phyloP scores from a whole-genome alignment of 1,284 basidiomycete genomes.

The Puccinia horiana region DNA sequence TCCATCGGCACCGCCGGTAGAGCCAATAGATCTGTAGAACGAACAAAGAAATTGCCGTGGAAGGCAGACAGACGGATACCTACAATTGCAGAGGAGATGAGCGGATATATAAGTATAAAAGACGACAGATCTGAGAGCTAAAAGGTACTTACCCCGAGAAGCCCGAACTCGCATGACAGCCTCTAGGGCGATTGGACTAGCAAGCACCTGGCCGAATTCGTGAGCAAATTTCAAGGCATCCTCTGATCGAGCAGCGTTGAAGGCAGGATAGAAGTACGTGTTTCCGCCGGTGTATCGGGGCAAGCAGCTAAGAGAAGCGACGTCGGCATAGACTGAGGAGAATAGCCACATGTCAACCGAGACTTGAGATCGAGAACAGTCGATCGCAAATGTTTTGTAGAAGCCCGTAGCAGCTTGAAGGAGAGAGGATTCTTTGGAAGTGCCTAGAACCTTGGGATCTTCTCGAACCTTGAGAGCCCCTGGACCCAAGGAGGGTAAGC shows the following conservation, averaged over 20 bases:
- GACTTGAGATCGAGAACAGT: constrained; percentile 94
- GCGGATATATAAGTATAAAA: not conserved
- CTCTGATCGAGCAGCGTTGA: constrained; percentile 89
- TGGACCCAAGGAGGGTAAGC: constrained; percentile 81
- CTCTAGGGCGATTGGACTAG: constrained; percentile 92
- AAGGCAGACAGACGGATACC: constrained; percentile 94
- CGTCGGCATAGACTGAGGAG: constrained; percentile 88
- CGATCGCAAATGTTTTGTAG: constrained; percentile 99
- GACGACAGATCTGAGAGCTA: not conserved
- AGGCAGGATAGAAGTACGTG: constrained; percentile 97
- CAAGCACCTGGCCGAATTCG: constrained; percentile 89
- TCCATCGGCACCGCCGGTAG: constrained; percentile 95
- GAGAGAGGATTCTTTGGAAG: constrained; percentile 84
- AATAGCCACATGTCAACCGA: constrained; percentile 99
- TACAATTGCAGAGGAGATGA: constrained; percentile 54
- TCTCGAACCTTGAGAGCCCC: constrained; percentile 94
- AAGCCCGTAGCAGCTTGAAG: constrained; percentile 86
- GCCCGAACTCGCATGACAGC: constrained; percentile 97
- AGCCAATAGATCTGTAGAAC: constrained; percentile 93
- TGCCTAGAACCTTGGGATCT: constrained; percentile 93
- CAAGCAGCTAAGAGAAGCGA: constrained; percentile 87
- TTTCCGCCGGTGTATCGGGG: constrained; percentile 98
- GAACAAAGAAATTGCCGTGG: constrained; percentile 99
- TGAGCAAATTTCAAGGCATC: constrained; percentile 97
- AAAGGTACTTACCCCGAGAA: constrained; percentile 68